Evolutionary conservation across 2,329 filamentous ascomycete species (phyloP).

Genomic region (Penicillium sp.): DNA sequence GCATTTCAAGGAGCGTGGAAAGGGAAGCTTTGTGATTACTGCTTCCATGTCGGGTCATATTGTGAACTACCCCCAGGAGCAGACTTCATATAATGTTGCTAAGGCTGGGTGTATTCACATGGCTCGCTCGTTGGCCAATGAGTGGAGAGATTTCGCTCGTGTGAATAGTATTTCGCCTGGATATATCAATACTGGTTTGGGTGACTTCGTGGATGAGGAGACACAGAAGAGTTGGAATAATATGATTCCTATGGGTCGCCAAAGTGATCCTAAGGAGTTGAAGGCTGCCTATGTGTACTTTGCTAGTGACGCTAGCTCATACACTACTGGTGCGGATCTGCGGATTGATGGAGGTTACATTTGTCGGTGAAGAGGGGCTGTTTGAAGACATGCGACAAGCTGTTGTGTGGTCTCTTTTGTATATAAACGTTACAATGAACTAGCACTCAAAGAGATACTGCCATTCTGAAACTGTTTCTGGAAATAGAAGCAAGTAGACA

Average conservation of each 20-base stretch:
- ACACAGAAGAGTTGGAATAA: constrained; percentile 56
- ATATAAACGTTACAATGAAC: neutral
- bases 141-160: constrained; percentile 67
- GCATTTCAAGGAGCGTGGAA: constrained; percentile 67
- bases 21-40: constrained; percentile 64
- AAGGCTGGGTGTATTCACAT: constrained; percentile 67
- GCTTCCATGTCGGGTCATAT: constrained; percentile 59
- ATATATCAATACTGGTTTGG: constrained; percentile 66
- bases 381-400: neutral
- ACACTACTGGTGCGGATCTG: constrained; percentile 49
- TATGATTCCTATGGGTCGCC: constrained; percentile 60
- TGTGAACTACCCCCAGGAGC: constrained; percentile 60
- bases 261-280: constrained; percentile 63
- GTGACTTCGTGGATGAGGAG: constrained; percentile 61
- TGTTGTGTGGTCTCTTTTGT: neutral
- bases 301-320: constrained; percentile 47
- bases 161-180: constrained; percentile 67
- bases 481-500: neutral
- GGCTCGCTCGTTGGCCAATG: constrained; percentile 62
- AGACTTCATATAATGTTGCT: constrained; percentile 62
- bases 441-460: neutral
- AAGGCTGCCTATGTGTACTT: constrained; percentile 57
- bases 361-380: neutral
- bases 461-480: no score
- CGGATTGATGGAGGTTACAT: constrained; percentile 50